Evolutionary conservation across 176 grass and related monocot genomes (phyloP).

Genomic region (Musa schizocarpa): DNA sequence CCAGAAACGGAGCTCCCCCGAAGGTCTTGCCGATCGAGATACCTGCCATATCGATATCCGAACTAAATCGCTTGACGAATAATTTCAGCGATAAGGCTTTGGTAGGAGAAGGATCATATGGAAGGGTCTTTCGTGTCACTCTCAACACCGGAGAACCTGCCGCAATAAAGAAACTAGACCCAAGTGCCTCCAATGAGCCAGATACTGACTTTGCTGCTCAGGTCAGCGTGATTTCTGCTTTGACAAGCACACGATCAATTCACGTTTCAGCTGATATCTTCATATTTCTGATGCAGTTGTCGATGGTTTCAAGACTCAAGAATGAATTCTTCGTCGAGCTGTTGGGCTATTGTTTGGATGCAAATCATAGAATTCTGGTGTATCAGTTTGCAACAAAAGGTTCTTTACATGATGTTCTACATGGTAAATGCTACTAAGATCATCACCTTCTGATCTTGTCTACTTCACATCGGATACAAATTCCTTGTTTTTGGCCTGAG

Average conservation of each 20-base stretch:
- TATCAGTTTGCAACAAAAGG: constrained; percentile 39
- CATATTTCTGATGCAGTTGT: constrained; percentile 20
- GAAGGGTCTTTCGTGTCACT: constrained; percentile 30
- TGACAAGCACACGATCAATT: too few species aligned
- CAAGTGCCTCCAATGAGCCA: constrained; percentile 31
- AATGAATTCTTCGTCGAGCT: constrained; percentile 42
- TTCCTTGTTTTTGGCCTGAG: background rate
- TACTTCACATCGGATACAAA: background rate
- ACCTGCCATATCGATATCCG: constrained; percentile 27
- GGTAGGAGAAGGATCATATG: constrained; percentile 57
- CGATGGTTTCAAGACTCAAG: constrained; percentile 44
- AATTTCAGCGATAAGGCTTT: constrained; percentile 28
- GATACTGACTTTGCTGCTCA: constrained; percentile 39
- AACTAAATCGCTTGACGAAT: constrained; percentile 33
- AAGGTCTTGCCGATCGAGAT: constrained; percentile 40
- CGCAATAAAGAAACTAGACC: constrained; percentile 50
- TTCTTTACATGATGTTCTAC: constrained; percentile 40
- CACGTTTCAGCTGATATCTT: background rate
- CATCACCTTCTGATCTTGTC: background rate
- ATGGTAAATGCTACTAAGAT: constrained; percentile 21
- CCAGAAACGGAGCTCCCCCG: constrained; percentile 11
- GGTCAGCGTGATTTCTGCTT: background rate
- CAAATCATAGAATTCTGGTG: constrained; percentile 33
- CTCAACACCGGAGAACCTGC: constrained; percentile 26
- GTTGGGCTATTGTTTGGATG: constrained; percentile 43